Evolutionary conservation across 2,329 filamentous ascomycete species (phyloP).

Genomic region (Aspergillus pseudoglaucus): DNA sequence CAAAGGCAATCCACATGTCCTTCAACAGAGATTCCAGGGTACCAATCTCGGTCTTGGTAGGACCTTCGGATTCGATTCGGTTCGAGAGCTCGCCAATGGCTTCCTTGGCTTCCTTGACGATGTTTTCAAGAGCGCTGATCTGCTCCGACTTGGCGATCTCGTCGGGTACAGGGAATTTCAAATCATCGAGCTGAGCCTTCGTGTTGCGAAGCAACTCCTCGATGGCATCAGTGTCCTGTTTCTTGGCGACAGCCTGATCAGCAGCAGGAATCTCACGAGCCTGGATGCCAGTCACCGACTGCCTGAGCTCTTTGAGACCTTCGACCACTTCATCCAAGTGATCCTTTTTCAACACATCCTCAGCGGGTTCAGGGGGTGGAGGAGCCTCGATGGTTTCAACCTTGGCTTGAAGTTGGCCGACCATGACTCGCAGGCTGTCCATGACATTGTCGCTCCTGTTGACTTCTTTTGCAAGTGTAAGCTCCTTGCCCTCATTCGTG

Average conservation of each 20-base stretch:
- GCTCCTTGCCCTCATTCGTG: slow-evolving; percentile 47
- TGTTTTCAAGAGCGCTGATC: slow-evolving; percentile 56
- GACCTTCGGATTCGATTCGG: slow-evolving; percentile 60
- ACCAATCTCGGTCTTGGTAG: slow-evolving; percentile 71
- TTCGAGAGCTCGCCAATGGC: slow-evolving; percentile 59
- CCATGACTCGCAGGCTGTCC: slow-evolving; percentile 75
- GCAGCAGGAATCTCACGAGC: slow-evolving; percentile 31
- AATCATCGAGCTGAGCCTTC: slow-evolving; percentile 79
- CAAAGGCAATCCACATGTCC: slow-evolving; percentile 67
- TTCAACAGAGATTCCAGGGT: slow-evolving; percentile 71
- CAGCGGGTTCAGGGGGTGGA: slow-evolving; percentile 31
- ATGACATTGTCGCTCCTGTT: slow-evolving; percentile 60
- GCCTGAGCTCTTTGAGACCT: slow-evolving; percentile 49
- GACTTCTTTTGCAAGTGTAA: slow-evolving; percentile 51
- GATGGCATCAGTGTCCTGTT: slow-evolving; percentile 83
- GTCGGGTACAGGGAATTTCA: slow-evolving; percentile 58
- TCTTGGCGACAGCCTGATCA: slow-evolving; percentile 54
- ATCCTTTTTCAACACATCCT: slow-evolving; percentile 41
- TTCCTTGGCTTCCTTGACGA: slow-evolving; percentile 70
- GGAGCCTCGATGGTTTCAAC: slow-evolving; percentile 65
- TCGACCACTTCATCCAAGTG: slow-evolving; percentile 43
- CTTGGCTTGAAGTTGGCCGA: slow-evolving; percentile 76
- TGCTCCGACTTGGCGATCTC: slow-evolving; percentile 60
- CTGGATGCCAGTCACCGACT: slow-evolving; percentile 49
- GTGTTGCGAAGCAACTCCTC: slow-evolving; percentile 86